Conservation (phyloP, 176 grass and related monocot genomes). For the Pontederia crassipes region DNA sequence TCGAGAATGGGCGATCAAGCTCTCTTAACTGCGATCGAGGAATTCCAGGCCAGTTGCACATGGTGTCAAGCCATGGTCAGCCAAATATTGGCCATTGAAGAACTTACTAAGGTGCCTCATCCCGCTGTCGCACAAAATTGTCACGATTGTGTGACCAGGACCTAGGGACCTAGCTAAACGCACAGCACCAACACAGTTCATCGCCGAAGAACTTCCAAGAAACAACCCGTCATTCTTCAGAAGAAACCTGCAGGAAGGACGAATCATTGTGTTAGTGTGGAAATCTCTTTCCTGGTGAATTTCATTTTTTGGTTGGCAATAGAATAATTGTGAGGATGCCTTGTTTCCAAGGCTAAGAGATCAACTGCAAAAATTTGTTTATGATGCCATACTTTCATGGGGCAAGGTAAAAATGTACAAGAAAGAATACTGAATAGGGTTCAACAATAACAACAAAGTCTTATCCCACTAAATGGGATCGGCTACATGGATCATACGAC, state of each 20-base stretch:
- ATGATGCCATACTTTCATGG: too few species aligned
- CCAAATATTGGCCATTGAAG: slow-evolving; percentile 81
- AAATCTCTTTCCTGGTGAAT: too few species aligned
- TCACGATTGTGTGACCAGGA: slow-evolving; percentile 91
- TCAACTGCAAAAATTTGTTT: too few species aligned
- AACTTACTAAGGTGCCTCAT: slow-evolving; percentile 97
- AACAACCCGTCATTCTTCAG: slow-evolving; percentile 90
- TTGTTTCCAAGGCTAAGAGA: too few species aligned
- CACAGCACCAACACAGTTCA: slow-evolving; percentile 92
- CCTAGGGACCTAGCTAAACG: slow-evolving; percentile 65
- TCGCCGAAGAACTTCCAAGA: slow-evolving; percentile 82
- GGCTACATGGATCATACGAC: too few species aligned
- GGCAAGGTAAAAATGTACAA: too few species aligned
- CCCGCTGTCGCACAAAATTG: slow-evolving; percentile 79
- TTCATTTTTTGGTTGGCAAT: too few species aligned
- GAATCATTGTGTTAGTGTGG: neutral
- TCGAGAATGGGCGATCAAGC: neutral
- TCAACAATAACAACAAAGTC: too few species aligned
- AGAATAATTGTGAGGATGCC: too few species aligned
- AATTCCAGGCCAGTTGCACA: slow-evolving; percentile 57
- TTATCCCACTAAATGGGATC: too few species aligned
- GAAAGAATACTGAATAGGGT: too few species aligned
- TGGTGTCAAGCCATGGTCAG: slow-evolving; percentile 54
- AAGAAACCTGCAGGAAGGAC: slow-evolving; percentile 43
- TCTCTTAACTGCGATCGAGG: slow-evolving; percentile 20